Evolutionary conservation across 352 stramenopile species (phyloP).

Genomic region (Phytophthora litchii): DNA sequence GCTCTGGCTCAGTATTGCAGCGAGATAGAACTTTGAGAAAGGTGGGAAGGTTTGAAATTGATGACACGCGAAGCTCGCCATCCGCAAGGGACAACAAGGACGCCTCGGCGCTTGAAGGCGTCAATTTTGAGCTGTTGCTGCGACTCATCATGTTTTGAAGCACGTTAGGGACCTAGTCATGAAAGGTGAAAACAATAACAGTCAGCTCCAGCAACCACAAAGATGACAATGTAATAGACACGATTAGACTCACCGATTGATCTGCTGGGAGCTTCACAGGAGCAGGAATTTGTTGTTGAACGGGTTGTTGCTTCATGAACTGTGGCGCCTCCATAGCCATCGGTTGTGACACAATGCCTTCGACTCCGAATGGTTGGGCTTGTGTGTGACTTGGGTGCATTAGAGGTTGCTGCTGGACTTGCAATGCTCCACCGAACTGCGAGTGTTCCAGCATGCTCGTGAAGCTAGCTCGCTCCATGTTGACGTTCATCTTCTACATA

Average conservation of each 20-base stretch:
- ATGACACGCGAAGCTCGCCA: conserved; percentile 52
- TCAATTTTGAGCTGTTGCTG: conserved; percentile 31
- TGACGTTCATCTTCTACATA: conserved; percentile 50
- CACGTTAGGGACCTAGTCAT: conserved; percentile 38
- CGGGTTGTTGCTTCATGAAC: conserved; percentile 31
- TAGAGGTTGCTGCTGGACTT: conserved; percentile 31
- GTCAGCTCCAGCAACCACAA: conserved; percentile 3
- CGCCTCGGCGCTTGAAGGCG: conserved; percentile 44
- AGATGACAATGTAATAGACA: neutral
- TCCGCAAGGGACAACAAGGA: conserved; percentile 68
- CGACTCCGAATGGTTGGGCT: conserved; percentile 26
- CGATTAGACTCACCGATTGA: conserved; percentile 30
- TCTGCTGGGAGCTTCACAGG: conserved; percentile 28
- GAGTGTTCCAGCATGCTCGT: conserved; percentile 36
- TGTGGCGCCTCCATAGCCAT: conserved; percentile 25
- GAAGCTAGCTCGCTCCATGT: conserved; percentile 44
- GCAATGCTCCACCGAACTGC: conserved; percentile 35
- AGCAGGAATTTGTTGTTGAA: conserved; percentile 16
- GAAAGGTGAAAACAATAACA: conserved; percentile 5
- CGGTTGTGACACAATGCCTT: conserved; percentile 31
- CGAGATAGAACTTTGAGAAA: conserved; percentile 66
- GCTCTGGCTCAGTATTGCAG: conserved; percentile 74
- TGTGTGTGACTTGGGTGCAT: conserved; percentile 21
- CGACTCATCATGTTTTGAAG: conserved; percentile 43
- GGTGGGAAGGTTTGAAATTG: conserved; percentile 49